Evolutionary conservation across 2,329 filamentous ascomycete species (phyloP), one percentile per base, ranked within the genome.

Genomic region (Simplicillium aogashimaense): DNA sequence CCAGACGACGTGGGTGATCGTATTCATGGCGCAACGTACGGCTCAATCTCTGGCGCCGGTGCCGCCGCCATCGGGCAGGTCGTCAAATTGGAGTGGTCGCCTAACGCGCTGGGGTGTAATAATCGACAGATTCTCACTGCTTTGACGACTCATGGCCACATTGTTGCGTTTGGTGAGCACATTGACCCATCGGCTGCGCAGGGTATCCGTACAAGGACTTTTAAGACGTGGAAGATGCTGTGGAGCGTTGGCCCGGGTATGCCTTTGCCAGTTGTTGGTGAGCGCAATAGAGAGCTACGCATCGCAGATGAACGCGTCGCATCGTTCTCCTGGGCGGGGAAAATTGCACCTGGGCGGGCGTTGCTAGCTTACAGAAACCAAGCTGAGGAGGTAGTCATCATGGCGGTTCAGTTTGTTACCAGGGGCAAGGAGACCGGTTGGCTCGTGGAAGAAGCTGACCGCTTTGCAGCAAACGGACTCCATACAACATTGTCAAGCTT

Each of bases 31-130:
- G 69, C 67, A 4, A 72, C 72, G 1, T 53, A 49, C 4, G 67
- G 67, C 3, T 47, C 61, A 2, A 63, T 75, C 30, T 69, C 69
- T 0, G 65, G 65, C 13, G 61, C 64, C 2, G 73, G 72, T 4
- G 58, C 56, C 6, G 62, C 62, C 36, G 67, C 69, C 3, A 60
- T 78, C 48, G 76, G 73, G 45, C 74, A 78, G 47, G 65, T 73
- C 13, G 64, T 76, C 12, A 56, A 61, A 8, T 46, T 78, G 15
- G 69, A 65, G 36, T 79, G 75, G 75, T 78, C 74, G n/a, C 74
- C 74, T 0, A 57, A 57, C n/a, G 72, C 70, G 2, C 54, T 79
- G n/a, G 74, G 75, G 2, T 64, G 65, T 32, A 75, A 76, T 48
- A 53, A 64, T 7, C 63, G 75, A 1, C 66, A 74, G 1, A 64